phyloP scores from a whole-genome alignment of 768 basidiomycete genomes.

The Nevesoporus exiguus region DNA sequence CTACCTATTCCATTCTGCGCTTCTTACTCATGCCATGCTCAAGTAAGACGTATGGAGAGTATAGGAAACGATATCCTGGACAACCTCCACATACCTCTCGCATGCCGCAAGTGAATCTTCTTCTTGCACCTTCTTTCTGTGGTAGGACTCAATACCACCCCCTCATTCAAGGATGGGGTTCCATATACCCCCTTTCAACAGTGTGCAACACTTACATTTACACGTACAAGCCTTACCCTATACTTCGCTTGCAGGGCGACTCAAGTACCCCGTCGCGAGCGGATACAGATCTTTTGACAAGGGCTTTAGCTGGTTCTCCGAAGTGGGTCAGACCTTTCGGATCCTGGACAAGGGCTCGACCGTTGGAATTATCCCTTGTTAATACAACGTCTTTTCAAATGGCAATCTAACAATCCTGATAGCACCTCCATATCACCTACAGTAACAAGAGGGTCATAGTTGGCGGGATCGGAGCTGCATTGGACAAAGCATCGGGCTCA shows the following conservation, averaged over 20 bases:
- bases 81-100: constrained; percentile 37
- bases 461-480: background rate
- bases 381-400: background rate
- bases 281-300: constrained; percentile 47
- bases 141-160: background rate
- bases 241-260: constrained; percentile 33
- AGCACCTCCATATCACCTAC: background rate
- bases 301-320: constrained; percentile 71
- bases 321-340: constrained; percentile 54
- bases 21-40: constrained; percentile 20
- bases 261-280: constrained; percentile 48
- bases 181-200: constrained; percentile 77
- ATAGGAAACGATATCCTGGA: constrained; percentile 56
- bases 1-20: constrained; percentile 4
- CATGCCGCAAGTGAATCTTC: constrained; percentile 45
- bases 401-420: background rate
- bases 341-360: constrained; percentile 54
- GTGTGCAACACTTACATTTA: constrained; percentile 69
- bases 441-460: background rate
- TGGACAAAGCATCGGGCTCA: background rate
- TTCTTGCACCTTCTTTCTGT: background rate
- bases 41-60: constrained; percentile 45
- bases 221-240: constrained; percentile 73
- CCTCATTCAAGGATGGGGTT: constrained; percentile 62
- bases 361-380: constrained; percentile 52